Evolutionary conservation across 352 stramenopile genomes (phyloP), one percentile per base, ranked within the genome.

Genomic region (Blastocystis sp.): DNA sequence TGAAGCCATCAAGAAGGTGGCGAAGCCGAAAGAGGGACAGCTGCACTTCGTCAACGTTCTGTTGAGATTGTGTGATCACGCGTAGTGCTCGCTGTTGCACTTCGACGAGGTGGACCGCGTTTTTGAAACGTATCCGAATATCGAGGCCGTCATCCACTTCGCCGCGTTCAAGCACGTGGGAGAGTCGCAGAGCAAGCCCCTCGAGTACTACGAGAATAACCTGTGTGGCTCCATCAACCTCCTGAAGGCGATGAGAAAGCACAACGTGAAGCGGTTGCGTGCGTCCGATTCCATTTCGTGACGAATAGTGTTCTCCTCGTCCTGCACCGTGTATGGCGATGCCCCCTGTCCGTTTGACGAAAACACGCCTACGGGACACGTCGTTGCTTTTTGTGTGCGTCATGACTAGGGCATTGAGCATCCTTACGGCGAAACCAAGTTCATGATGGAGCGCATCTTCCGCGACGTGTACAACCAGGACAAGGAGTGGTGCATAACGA

Each of bases 371-470:
- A 91, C 90, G 39, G 66, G 62, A n/a, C 65, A 90, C 37, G 70
- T 60, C 16, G 29, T 65, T 16, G 33, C 45, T 9, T 63, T 61
- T 26, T 90, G 24, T 24, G 39, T 16, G 0, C 26, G 24, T 80
- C 13, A 63, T 45, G 10, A 33, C 2, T 63, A 80, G 0, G 93
- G 93, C 29, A 95, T 95, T 62, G 96, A 94, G 26, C 95, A 97
- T 91, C 93, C 94, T 13, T 97, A 97, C 90, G 95, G 95, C 31
- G 88, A 94, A 29, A 97, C 95, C 19, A 97, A 97, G 90, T 95
- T 95, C 80, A 96, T 97, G 92, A 95, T 97, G 90, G 95, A 97
- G 80, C 92, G 96, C 88, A 95, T 97, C 74, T 91, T 97, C 37
- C 91, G 90, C 29, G 94, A 95, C 77, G 93, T 94, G 81, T 91